Evolutionary conservation across 176 grass and related monocot species (phyloP).

Genomic region (Stipa capillata): DNA sequence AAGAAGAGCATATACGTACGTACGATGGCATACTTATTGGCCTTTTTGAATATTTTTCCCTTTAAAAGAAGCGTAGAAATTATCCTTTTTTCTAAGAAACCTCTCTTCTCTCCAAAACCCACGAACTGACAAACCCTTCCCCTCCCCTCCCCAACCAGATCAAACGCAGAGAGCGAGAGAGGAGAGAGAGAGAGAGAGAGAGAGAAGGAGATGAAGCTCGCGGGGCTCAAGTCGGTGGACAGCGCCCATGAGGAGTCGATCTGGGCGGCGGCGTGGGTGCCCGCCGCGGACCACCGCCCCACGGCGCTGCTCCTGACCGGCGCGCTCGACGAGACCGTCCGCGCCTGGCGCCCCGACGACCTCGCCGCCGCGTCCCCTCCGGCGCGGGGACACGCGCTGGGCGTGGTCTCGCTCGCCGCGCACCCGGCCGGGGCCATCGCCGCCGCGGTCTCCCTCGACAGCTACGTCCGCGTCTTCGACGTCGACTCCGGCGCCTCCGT

Average conservation of each 20-base stretch:
- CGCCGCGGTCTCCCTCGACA: slow-evolving; percentile 69
- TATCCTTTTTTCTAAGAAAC: background rate
- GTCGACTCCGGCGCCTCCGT: slow-evolving; percentile 59
- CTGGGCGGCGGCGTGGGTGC: slow-evolving; percentile 68
- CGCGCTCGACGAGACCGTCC: slow-evolving; percentile 63
- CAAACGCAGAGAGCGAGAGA: background rate
- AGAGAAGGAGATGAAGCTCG: slow-evolving; percentile 49
- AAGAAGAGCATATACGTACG: too few relatives aligned
- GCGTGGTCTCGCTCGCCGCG: slow-evolving; percentile 50
- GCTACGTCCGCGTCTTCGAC: slow-evolving; percentile 74
- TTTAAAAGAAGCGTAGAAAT: background rate
- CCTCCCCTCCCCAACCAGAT: background rate
- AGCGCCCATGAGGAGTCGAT: slow-evolving; percentile 69
- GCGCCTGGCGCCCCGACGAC: slow-evolving; percentile 53
- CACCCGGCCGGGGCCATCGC: slow-evolving; percentile 64
- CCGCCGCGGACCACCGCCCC: slow-evolving; percentile 26
- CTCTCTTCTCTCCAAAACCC: background rate
- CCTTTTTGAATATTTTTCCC: background rate
- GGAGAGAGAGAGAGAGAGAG: too few relatives aligned
- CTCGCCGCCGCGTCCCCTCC: slow-evolving; percentile 56
- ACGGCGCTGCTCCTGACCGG: slow-evolving; percentile 52
- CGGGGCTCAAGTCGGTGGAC: slow-evolving; percentile 64
- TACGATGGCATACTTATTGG: background rate
- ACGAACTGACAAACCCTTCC: background rate
- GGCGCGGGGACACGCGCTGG: slow-evolving; percentile 37